A percentile compares a stretch with the other conserved stretches of the same genome.
Evolutionary conservation across 148 eudicot species (phyloP).

Genomic region (Gaultheria prostrata): DNA sequence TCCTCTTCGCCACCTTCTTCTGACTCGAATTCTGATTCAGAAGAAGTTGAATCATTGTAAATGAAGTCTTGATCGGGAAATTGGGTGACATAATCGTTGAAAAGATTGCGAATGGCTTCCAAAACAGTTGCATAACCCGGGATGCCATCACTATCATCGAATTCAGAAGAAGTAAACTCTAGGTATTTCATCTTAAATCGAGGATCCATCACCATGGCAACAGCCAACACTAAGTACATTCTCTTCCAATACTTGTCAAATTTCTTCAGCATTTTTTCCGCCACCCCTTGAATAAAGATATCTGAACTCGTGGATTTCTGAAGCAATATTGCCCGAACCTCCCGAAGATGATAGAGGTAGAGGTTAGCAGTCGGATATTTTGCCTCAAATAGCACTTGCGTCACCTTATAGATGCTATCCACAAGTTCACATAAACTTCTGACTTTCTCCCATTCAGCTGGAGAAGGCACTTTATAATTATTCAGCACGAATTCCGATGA

Average conservation of each 20-base stretch:
- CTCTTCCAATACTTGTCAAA: constrained; percentile 24
- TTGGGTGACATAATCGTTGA: background rate
- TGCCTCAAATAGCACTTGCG: constrained; percentile 16
- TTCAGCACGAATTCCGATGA: background rate
- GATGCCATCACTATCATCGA: background rate
- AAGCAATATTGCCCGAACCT: constrained; percentile 22
- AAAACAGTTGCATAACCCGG: background rate
- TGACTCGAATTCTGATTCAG: background rate
- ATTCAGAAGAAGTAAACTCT: background rate
- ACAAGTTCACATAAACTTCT: constrained; percentile 20
- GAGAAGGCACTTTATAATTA: constrained; percentile 23
- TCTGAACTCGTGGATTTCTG: constrained; percentile 22
- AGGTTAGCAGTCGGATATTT: constrained; percentile 26
- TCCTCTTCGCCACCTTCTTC: background rate
- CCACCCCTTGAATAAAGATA: constrained; percentile 15
- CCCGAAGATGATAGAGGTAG: constrained; percentile 24
- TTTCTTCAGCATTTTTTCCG: constrained; percentile 23
- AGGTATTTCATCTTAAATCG: constrained; percentile 29
- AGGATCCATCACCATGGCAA: constrained; percentile 30
- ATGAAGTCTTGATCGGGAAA: background rate
- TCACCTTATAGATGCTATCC: constrained; percentile 18
- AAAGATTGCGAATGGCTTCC: background rate
- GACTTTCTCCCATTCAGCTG: constrained; percentile 31
- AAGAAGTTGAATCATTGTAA: background rate
- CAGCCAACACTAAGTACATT: constrained; percentile 19